Conservation (phyloP, 345 rosid species). For the Cardamine resedifolia region DNA sequence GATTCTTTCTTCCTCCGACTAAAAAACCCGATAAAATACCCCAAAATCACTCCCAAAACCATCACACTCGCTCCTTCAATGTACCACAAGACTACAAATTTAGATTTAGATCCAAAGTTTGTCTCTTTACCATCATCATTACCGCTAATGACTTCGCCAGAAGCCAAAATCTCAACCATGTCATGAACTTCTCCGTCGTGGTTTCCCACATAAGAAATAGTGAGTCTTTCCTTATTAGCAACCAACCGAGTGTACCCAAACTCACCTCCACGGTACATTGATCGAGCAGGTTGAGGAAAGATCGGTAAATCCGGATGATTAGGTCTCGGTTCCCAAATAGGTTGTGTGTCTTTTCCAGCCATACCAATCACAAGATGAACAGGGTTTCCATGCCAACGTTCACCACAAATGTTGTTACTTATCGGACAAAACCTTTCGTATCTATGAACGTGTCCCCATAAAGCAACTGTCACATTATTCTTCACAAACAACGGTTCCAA, state of each 20-base stretch:
- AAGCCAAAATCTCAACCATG: slow-evolving; percentile 68
- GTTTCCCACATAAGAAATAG: slow-evolving; percentile 72
- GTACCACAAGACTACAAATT: slow-evolving; percentile 47
- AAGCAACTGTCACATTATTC: slow-evolving; percentile 70
- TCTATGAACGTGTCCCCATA: slow-evolving; percentile 96
- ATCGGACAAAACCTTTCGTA: slow-evolving; percentile 93
- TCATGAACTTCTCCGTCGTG: slow-evolving; percentile 93
- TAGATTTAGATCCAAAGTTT: slow-evolving; percentile 21
- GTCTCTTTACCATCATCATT: slow-evolving; percentile 23
- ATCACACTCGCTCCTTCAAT: slow-evolving; percentile 68
- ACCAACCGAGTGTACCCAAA: slow-evolving; percentile 83
- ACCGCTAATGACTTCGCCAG: slow-evolving; percentile 65
- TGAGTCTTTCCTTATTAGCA: slow-evolving; percentile 77
- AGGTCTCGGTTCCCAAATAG: slow-evolving; percentile 79
- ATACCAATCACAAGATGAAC: slow-evolving; percentile 93
- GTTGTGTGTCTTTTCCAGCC: slow-evolving; percentile 95
- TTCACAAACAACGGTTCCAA: slow-evolving; percentile 78
- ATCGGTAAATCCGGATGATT: slow-evolving; percentile 63
- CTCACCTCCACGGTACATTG: slow-evolving; percentile 89
- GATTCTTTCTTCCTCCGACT: slow-evolving; percentile 52
- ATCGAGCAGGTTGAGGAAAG: slow-evolving; percentile 72
- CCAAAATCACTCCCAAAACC: slow-evolving; percentile 64
- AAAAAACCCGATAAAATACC: slow-evolving; percentile 64
- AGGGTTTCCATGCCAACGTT: slow-evolving; percentile 60
- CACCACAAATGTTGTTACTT: slow-evolving; percentile 69